Conservation (phyloP, 2,329 filamentous ascomycete genomes). For the Calonectria crousiana region DNA sequence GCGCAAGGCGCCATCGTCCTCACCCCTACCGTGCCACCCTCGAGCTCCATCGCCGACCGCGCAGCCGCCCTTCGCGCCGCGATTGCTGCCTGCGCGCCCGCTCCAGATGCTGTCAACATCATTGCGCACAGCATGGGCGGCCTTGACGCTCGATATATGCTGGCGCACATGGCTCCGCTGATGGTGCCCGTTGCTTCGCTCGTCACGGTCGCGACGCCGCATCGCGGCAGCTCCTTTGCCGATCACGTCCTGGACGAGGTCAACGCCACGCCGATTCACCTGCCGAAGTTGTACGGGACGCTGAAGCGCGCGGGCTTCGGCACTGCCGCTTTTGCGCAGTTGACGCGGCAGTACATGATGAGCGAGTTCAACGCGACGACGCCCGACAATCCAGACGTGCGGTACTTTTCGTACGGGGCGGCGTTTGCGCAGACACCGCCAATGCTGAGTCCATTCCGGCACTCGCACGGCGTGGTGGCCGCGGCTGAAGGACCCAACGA, state of each 20-base stretch:
- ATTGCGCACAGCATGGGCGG: conserved; percentile 78
- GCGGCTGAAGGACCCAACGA: conserved; percentile 71
- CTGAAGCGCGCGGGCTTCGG: conserved; percentile 65
- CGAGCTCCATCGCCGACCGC: conserved; percentile 70
- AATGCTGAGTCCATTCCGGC: conserved; percentile 74
- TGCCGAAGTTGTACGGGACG: conserved; percentile 68
- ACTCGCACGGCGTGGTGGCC: conserved; percentile 63
- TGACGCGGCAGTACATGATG: conserved; percentile 70
- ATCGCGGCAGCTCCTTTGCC: conserved; percentile 67
- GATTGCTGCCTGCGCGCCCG: conserved; percentile 60
- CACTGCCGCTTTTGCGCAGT: conserved; percentile 71
- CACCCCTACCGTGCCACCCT: conserved; percentile 71
- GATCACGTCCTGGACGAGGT: conserved; percentile 62
- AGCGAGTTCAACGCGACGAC: conserved; percentile 70
- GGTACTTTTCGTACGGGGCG: conserved; percentile 74
- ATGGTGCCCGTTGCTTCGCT: conserved; percentile 62
- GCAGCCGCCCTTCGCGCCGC: conserved; percentile 68
- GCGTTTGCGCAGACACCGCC: conserved; percentile 57
- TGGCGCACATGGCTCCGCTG: conserved; percentile 64
- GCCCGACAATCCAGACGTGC: conserved; percentile 63
- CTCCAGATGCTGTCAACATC: conserved; percentile 74
- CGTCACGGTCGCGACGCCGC: conserved; percentile 68
- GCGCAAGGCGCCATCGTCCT: conserved; percentile 68
- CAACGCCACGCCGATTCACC: conserved; percentile 55
- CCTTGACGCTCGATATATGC: conserved; percentile 75